Conservation (phyloP, 2,329 filamentous ascomycete species). For the Aspergillus thermomutatus region DNA sequence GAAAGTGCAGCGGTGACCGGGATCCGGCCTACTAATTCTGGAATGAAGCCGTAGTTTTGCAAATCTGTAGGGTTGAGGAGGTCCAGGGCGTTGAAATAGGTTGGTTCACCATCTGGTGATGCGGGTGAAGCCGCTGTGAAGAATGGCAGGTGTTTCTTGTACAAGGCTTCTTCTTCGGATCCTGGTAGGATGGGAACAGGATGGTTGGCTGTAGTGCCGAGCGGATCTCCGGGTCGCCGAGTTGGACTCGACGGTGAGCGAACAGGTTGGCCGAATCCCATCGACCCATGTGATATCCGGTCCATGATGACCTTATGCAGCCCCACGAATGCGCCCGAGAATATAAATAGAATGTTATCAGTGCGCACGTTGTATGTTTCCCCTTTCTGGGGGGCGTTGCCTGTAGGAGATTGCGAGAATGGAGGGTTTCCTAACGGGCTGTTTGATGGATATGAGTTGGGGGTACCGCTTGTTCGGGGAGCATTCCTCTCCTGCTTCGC, state of each 20-base stretch:
- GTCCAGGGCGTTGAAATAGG: constrained; percentile 61
- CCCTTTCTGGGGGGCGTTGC: constrained; percentile 46
- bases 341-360: constrained; percentile 95
- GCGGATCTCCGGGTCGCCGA: constrained; percentile 19
- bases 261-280: constrained; percentile 87
- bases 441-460: constrained; percentile 39
- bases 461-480: constrained; percentile 35
- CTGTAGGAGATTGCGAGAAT: constrained; percentile 27
- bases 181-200: constrained; percentile 56
- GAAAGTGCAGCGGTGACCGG: constrained; percentile 85
- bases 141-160: constrained; percentile 58
- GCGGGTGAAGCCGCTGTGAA: constrained; percentile 54
- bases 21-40: constrained; percentile 91
- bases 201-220: constrained; percentile 24
- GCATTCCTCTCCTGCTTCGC: constrained; percentile 61
- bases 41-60: constrained; percentile 85
- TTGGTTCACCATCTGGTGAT: constrained; percentile 40
- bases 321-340: constrained; percentile 91
- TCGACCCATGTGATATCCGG: constrained; percentile 79
- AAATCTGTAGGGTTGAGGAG: constrained; percentile 72
- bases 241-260: constrained; percentile 47
- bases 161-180: constrained; percentile 61
- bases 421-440: constrained; percentile 32
- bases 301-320: constrained; percentile 83
- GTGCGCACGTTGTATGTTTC: constrained; percentile 76